These are phyloP conservation scores for Triticum dicoccoides DNA, from an alignment of 176 grass and related monocot genomes.

Conservation along the genomic window DNA sequence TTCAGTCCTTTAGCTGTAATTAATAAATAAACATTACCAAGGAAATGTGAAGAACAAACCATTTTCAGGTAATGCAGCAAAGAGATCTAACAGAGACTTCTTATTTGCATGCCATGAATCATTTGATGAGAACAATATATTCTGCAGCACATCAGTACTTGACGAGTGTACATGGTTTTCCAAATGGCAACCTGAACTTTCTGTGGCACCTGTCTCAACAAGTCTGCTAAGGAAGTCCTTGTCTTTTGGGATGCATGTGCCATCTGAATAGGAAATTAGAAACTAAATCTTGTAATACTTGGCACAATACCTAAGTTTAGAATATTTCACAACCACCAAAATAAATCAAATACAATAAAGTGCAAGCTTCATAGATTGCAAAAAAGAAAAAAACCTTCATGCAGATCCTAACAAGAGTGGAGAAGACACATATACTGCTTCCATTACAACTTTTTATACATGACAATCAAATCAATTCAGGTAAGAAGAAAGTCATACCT, in stretches of 20 bases:
- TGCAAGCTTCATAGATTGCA: background rate
- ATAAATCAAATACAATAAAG: constrained; percentile 15
- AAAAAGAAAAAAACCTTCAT: background rate
- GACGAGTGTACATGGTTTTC: constrained; percentile 43
- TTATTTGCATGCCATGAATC: constrained; percentile 50
- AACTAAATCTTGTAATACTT: constrained; percentile 11
- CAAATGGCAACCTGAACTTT: constrained; percentile 56
- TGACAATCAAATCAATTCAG: background rate
- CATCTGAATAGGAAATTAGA: constrained; percentile 44
- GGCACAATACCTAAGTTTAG: background rate
- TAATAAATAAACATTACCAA: constrained; percentile 26
- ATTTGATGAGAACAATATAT: constrained; percentile 42
- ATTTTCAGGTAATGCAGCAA: constrained; percentile 50
- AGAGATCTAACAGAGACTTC: constrained; percentile 27
- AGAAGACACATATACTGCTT: background rate
- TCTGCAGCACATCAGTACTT: constrained; percentile 48
- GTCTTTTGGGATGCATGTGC: constrained; percentile 36
- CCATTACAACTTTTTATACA: background rate
- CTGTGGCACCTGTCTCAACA: constrained; percentile 59
- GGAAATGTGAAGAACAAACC: constrained; percentile 43
- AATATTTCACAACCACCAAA: background rate
- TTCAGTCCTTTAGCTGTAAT: background rate
- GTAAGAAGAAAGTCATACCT: constrained; percentile 33
- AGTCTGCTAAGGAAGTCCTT: constrained; percentile 60
- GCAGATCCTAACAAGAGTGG: background rate